Conservation (phyloP, 345 rosid genomes). For the Rubroshorea leprosula region DNA sequence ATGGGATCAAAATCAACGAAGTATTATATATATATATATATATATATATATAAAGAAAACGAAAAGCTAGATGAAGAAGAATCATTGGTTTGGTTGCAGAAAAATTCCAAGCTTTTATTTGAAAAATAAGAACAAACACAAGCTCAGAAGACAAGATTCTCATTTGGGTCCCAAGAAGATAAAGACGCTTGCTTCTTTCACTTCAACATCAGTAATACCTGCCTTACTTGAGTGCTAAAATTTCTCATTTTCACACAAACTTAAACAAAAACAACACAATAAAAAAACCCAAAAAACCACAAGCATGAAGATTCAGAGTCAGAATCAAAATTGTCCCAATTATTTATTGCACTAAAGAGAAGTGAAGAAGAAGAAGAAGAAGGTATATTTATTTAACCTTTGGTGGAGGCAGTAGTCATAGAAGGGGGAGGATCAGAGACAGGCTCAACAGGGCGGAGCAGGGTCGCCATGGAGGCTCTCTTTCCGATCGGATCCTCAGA, state of each 20-base stretch:
- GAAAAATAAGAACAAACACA: neutral
- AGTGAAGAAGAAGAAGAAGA: too few species aligned
- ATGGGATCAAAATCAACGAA: neutral
- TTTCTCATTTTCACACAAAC: conserved; percentile 2
- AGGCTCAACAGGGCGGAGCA: conserved; percentile 47
- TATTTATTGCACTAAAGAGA: too few species aligned
- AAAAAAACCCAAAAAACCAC: neutral
- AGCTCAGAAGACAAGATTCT: conserved; percentile 4
- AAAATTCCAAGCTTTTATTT: too few species aligned
- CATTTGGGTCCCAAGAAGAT: conserved; percentile 22
- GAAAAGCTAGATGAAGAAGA: neutral
- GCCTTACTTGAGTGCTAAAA: neutral
- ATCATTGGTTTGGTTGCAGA: too few species aligned
- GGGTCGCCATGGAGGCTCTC: conserved; percentile 23
- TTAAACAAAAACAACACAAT: neutral
- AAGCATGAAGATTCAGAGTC: neutral
- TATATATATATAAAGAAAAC: neutral
- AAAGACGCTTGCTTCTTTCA: conserved; percentile 18
- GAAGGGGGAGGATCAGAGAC: conserved; percentile 37
- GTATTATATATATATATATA: neutral
- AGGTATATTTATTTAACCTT: conserved; percentile 42
- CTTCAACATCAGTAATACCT: conserved; percentile 12
- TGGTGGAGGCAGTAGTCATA: conserved; percentile 25
- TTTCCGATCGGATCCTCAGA: conserved; percentile 33
- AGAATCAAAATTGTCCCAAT: neutral